Percentiles rank a stretch among this genome's conserved stretches.
Conservation (phyloP, 345 rosid genomes). For the Leavenworthia alabamica region DNA sequence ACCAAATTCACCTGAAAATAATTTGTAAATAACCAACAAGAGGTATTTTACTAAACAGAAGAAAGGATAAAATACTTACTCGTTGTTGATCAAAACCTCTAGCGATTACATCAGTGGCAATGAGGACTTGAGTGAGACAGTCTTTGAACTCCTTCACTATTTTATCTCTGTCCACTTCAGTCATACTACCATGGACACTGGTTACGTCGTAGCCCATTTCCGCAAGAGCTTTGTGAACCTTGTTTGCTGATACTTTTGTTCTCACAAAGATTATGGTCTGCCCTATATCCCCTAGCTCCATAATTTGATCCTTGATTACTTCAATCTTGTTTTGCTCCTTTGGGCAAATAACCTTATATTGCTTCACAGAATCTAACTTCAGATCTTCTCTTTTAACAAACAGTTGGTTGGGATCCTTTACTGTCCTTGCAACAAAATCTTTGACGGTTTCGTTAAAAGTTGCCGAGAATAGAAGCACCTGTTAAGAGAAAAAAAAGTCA, state of each 20-base stretch:
- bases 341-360: slow-evolving; percentile 84
- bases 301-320: slow-evolving; percentile 72
- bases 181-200: slow-evolving; percentile 64
- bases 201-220: slow-evolving; percentile 79
- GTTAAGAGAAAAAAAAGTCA: slow-evolving; percentile 6
- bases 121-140: slow-evolving; percentile 78
- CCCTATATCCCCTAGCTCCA: slow-evolving; percentile 81
- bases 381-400: slow-evolving; percentile 90
- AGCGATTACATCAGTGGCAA: slow-evolving; percentile 83
- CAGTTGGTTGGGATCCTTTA: slow-evolving; percentile 72
- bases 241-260: slow-evolving; percentile 52
- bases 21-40: slow-evolving; percentile 8
- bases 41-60: neutral
- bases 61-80: slow-evolving; percentile 33
- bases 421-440: slow-evolving; percentile 56
- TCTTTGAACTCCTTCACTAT: slow-evolving; percentile 84
- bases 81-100: slow-evolving; percentile 94
- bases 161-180: slow-evolving; percentile 64
- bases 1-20: slow-evolving; percentile 75
- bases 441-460: slow-evolving; percentile 79
- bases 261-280: slow-evolving; percentile 79
- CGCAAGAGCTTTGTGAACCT: slow-evolving; percentile 55
- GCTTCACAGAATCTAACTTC: slow-evolving; percentile 78
- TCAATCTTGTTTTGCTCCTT: slow-evolving; percentile 59
- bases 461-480: slow-evolving; percentile 94